Evolutionary conservation across 345 rosid species (phyloP).

Genomic region (Arabis alpina): DNA sequence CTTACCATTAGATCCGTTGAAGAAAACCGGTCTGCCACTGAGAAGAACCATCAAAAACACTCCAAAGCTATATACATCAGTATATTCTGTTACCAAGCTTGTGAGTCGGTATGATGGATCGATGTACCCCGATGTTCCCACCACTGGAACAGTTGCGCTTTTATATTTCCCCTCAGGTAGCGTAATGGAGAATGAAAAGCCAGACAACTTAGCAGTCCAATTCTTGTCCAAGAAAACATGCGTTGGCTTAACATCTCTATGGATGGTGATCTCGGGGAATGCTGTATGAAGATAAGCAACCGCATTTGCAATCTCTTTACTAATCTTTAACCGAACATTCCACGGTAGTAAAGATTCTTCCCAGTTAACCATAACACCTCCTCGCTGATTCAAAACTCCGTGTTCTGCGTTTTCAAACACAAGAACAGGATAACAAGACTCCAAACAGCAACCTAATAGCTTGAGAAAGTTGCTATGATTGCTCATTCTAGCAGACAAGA

Average conservation of each 20-base stretch:
- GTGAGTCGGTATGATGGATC: background rate
- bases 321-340: slow-evolving; percentile 17
- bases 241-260: slow-evolving; percentile 23
- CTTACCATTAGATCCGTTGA: background rate
- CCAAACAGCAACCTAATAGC: slow-evolving; percentile 25
- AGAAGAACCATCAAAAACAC: slow-evolving; percentile 10
- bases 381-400: slow-evolving; percentile 8
- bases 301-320: slow-evolving; percentile 25
- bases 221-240: slow-evolving; percentile 20
- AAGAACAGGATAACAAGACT: slow-evolving; percentile 11
- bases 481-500: slow-evolving; percentile 29
- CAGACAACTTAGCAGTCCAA: slow-evolving; percentile 16
- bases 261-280: slow-evolving; percentile 2
- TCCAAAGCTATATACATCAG: slow-evolving; percentile 23
- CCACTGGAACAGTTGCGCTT: background rate
- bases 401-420: slow-evolving; percentile 15
- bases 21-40: background rate
- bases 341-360: background rate
- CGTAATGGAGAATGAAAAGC: background rate
- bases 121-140: background rate
- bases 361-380: background rate
- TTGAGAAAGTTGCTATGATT: slow-evolving; percentile 23
- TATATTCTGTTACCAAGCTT: background rate
- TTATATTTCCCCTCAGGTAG: background rate
- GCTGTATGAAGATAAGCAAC: slow-evolving; percentile 30